Percentiles rank a stretch among this genome's conserved stretches.
Conservation (phyloP, 2,329 filamentous ascomycete genomes). For the Aureobasidium melanogenum region DNA sequence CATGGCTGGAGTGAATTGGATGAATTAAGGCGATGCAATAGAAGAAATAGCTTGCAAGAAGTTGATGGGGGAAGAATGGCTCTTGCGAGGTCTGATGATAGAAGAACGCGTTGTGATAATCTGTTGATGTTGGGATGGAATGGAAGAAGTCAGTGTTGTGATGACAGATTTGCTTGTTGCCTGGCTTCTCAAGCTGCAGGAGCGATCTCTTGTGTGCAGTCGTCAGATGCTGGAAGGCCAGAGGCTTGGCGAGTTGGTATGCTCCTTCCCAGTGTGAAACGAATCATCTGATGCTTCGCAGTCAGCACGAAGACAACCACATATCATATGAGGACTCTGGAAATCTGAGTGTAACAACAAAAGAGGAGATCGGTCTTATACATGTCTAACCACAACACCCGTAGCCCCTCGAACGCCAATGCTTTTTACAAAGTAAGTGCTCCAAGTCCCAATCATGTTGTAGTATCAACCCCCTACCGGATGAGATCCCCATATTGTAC, state of each 20-base stretch:
- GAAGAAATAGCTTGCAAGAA: neutral
- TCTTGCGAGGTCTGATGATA: neutral
- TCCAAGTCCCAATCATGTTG: neutral
- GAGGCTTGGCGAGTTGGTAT: neutral
- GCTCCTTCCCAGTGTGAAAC: neutral
- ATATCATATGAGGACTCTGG: neutral
- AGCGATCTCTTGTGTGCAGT: neutral
- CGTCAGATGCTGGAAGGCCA: neutral
- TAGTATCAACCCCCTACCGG: neutral
- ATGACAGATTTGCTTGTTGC: neutral
- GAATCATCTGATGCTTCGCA: neutral
- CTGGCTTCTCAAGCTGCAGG: neutral
- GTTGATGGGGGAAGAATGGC: neutral
- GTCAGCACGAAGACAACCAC: neutral
- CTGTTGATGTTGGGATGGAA: neutral
- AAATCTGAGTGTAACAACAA: neutral
- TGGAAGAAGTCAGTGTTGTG: neutral
- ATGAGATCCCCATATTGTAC: neutral
- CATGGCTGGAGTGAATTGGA: neutral
- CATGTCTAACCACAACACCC: constrained; percentile 3
- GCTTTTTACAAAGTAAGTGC: constrained; percentile 1
- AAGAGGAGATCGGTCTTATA: constrained; percentile 9
- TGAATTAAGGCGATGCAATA: neutral
- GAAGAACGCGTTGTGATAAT: neutral
- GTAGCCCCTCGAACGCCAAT: constrained; percentile 7